A percentile compares a stretch with the other conserved stretches of the same genome.
These are phyloP conservation scores for Chaetomiaceae sp. DNA, from an alignment of 2,329 filamentous ascomycete genomes.

Conservation along the genomic window DNA sequence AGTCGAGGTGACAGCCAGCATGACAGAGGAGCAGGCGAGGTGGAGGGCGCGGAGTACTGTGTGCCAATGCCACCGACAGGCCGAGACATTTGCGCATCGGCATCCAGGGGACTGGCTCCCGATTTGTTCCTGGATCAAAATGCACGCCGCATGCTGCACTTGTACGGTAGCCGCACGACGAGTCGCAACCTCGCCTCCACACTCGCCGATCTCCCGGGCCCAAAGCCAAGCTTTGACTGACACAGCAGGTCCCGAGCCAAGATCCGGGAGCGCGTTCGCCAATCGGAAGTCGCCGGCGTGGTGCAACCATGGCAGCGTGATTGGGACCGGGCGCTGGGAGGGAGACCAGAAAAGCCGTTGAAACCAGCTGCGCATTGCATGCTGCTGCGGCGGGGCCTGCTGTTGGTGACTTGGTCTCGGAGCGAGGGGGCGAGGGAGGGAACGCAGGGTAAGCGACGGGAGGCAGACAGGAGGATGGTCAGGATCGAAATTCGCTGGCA, in stretches of 20 bases:
- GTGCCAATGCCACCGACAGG: slow-evolving; percentile 8
- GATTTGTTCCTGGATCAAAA: neutral
- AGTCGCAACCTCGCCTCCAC: slow-evolving; percentile 4
- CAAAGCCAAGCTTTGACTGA: neutral
- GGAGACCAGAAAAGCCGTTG: neutral
- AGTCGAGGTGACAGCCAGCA: neutral
- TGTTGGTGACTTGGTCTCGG: too few species aligned
- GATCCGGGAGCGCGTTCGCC: neutral
- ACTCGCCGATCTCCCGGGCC: slow-evolving; percentile 9
- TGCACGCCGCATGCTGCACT: neutral
- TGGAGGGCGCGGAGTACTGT: neutral
- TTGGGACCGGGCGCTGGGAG: too few species aligned
- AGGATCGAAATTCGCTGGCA: too few species aligned
- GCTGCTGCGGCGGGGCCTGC: too few species aligned
- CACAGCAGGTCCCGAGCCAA: too few species aligned
- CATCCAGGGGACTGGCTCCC: neutral
- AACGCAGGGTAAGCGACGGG: too few species aligned
- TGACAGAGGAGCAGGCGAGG: neutral
- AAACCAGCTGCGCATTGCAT: too few species aligned
- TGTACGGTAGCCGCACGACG: too few species aligned
- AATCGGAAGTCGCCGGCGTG: slow-evolving; percentile 2
- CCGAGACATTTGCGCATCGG: slow-evolving; percentile 4
- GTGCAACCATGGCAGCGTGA: neutral
- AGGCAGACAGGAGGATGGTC: too few species aligned
- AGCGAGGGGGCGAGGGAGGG: too few species aligned